Conservation (phyloP, 495 filamentous ascomycete species). For the Thozetella sp. region DNA sequence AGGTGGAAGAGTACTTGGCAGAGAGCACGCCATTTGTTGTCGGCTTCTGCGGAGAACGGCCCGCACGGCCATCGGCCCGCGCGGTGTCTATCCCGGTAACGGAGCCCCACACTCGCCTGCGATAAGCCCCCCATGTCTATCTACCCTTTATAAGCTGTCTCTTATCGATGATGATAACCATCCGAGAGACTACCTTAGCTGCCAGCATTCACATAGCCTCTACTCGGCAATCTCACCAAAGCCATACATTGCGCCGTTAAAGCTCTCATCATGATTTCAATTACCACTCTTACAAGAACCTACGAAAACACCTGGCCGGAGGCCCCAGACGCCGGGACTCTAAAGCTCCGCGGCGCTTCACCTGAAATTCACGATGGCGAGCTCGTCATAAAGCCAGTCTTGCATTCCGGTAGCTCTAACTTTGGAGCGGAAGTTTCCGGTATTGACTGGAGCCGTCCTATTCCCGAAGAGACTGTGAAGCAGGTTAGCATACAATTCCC, state of each 20-base stretch:
- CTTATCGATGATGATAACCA: no score
- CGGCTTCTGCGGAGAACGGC: background rate
- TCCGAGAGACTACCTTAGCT: no score
- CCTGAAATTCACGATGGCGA: background rate
- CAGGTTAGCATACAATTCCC: background rate
- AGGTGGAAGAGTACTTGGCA: no score
- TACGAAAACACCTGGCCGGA: background rate
- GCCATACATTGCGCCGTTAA: background rate
- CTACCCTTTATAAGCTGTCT: no score
- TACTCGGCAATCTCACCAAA: background rate
- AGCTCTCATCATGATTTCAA: background rate
- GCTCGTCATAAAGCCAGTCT: background rate
- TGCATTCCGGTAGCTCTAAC: background rate
- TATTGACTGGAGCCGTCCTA: background rate
- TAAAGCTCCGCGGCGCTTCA: background rate
- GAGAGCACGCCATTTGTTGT: background rate
- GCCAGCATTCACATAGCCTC: no score
- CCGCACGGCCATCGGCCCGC: background rate
- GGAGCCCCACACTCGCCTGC: no score
- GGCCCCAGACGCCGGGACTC: background rate
- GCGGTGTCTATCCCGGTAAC: no score
- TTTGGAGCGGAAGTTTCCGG: background rate
- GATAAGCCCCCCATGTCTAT: no score
- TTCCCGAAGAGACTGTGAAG: background rate
- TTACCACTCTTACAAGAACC: background rate